These are phyloP conservation scores for Epichloe glyceriae DNA, from an alignment of 2,329 filamentous ascomycete species.

Conservation along the genomic window DNA sequence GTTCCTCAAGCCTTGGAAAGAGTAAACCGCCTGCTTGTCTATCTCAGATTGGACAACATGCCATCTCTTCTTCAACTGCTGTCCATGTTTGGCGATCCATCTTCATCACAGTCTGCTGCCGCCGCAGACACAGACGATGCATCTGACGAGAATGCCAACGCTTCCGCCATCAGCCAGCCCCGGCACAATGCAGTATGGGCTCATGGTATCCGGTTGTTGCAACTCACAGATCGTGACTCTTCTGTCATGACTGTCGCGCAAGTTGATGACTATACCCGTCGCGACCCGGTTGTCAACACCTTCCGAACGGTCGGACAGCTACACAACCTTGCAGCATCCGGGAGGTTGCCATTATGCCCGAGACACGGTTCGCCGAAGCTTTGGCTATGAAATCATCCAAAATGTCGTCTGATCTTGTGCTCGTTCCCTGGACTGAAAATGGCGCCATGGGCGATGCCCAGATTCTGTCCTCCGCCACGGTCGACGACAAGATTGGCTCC, in stretches of 20 bases:
- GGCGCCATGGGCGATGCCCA: slow-evolving; percentile 55
- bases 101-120: slow-evolving; percentile 10
- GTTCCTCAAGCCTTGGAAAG: slow-evolving; percentile 4
- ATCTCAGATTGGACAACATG: slow-evolving; percentile 74
- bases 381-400: slow-evolving; percentile 58
- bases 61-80: slow-evolving; percentile 72
- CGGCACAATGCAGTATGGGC: slow-evolving; percentile 40
- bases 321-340: slow-evolving; percentile 70
- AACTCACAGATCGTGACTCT: slow-evolving; percentile 83
- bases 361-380: slow-evolving; percentile 66
- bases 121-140: slow-evolving; percentile 1
- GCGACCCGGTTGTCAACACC: slow-evolving; percentile 80
- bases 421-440: slow-evolving; percentile 84
- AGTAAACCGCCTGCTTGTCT: slow-evolving; percentile 59
- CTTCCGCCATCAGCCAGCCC: background rate
- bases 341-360: slow-evolving; percentile 71
- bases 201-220: slow-evolving; percentile 73
- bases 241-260: slow-evolving; percentile 92
- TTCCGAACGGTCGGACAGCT: slow-evolving; percentile 82
- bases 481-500: slow-evolving; percentile 26
- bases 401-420: slow-evolving; percentile 56
- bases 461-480: slow-evolving; percentile 13
- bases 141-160: slow-evolving; percentile 9
- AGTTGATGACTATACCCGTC: slow-evolving; percentile 55
- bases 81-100: slow-evolving; percentile 53